Evolutionary conservation across 495 filamentous ascomycete species (phyloP).

Genomic region (Neurospora pannonica): DNA sequence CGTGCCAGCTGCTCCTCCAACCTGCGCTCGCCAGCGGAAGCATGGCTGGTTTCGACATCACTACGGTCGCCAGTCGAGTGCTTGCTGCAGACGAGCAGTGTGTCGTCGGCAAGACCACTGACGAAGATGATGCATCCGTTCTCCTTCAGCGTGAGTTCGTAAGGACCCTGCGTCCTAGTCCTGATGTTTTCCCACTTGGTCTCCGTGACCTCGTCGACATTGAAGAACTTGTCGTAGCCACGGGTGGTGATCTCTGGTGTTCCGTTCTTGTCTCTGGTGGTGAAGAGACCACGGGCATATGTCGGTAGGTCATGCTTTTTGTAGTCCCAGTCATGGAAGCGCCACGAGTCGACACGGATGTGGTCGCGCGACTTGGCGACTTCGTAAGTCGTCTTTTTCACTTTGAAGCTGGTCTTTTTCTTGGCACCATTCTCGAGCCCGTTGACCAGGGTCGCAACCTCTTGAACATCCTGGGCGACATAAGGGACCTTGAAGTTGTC

Average conservation of each 20-base stretch:
- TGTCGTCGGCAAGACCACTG: slow-evolving; percentile 77
- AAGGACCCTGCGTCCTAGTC: slow-evolving; percentile 70
- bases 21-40: slow-evolving; percentile 75
- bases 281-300: slow-evolving; percentile 90
- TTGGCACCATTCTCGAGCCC: slow-evolving; percentile 48
- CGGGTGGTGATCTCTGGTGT: slow-evolving; percentile 68
- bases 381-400: slow-evolving; percentile 65
- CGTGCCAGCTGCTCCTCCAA: slow-evolving; percentile 66
- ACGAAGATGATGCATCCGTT: slow-evolving; percentile 99
- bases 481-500: slow-evolving; percentile 37
- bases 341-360: slow-evolving; percentile 78
- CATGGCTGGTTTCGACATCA: slow-evolving; percentile 68
- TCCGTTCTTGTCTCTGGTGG: slow-evolving; percentile 51
- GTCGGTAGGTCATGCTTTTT: slow-evolving; percentile 75
- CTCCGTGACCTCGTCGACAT: slow-evolving; percentile 63
- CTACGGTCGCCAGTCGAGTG: slow-evolving; percentile 77
- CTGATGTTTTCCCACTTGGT: slow-evolving; percentile 79
- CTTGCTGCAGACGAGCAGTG: slow-evolving; percentile 91
- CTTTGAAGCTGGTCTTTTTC: slow-evolving; percentile 43
- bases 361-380: slow-evolving; percentile 48
- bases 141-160: slow-evolving; percentile 93
- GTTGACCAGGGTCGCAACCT: slow-evolving; percentile 49
- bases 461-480: slow-evolving; percentile 51
- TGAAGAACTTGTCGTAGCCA: slow-evolving; percentile 99
- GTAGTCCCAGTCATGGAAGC: slow-evolving; percentile 90